Evolutionary conservation across 371 early-diverging fungal species (phyloP), one percentile per base, ranked within the genome.

Genomic region (Mucor velutinosus): DNA sequence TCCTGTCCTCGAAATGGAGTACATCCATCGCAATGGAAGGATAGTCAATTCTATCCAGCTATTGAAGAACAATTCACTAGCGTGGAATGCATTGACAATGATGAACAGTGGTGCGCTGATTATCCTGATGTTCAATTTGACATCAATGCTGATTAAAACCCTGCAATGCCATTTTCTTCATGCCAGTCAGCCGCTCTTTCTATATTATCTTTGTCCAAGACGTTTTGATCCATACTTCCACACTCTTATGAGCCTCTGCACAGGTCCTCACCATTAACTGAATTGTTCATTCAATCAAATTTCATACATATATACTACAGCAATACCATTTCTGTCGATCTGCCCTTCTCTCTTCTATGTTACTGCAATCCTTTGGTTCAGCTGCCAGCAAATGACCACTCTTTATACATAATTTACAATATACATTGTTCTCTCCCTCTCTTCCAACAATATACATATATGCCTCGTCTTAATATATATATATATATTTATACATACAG

Each of bases 21-120:
- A 12, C 75, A 67, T 32, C 75, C 75, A 45, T 74, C 75, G 21
- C 75, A 74, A 30, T 74, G 75, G 75, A 58, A 56, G 4, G 25
- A 51, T 8, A 12, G 8, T 12, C 51, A 51, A 51, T 51, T 51
- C 12, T 12, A 37, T 14, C 14, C 0, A 37, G 12, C 37, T 2
- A 14, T 37, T 51, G 51, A 19, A 51, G 51, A 51, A 25, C 21
- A 51, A 51, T 51, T 51, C 11, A 7, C 3, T 49, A 23, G 23
- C 23, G 25, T 25, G 8, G 51, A 51, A 1, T 12, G 11, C 25
- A 51, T 2, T 25, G 23, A 23, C 12, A 1, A 23, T 2, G 51
- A 23, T 23, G 23, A 51, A 21, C 8, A 23, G 0, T 25, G 21
- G 25, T 11, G 10, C 25, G 11, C 1, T 12, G 51, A 51, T 8